phyloP scores from a whole-genome alignment of 352 stramenopile genomes.

The Phytophthora pistaciae region DNA sequence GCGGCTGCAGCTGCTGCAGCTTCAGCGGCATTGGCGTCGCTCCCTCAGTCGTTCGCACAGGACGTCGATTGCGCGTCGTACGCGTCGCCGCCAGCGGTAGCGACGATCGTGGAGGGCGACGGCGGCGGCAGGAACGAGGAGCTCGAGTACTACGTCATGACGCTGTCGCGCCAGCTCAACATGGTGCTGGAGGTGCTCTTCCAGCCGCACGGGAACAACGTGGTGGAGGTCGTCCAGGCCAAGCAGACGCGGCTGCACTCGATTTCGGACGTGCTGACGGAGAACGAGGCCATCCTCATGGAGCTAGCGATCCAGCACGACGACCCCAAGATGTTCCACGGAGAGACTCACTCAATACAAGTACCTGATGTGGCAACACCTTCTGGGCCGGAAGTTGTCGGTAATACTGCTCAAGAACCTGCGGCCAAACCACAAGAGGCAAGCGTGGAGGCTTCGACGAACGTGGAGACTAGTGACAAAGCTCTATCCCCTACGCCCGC shows the following conservation, averaged over 20 bases:
- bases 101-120: constrained; percentile 13
- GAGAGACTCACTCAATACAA: background rate
- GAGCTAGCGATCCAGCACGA: constrained; percentile 36
- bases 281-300: constrained; percentile 72
- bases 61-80: background rate
- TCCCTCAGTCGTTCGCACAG: background rate
- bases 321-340: background rate
- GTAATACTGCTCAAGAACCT: background rate
- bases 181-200: constrained; percentile 71
- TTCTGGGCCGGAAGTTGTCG: background rate
- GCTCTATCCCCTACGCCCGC: background rate
- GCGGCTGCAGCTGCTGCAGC: constrained; percentile 17
- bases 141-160: constrained; percentile 69
- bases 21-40: constrained; percentile 20
- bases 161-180: constrained; percentile 66
- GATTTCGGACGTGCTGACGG: constrained; percentile 65
- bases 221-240: constrained; percentile 35
- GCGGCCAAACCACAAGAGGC: background rate
- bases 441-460: background rate
- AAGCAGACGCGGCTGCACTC: constrained; percentile 50
- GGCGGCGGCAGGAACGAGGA: constrained; percentile 41
- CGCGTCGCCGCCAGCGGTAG: background rate
- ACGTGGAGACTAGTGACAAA: background rate
- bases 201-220: constrained; percentile 39
- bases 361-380: background rate